Evolutionary conservation across 2,329 filamentous ascomycete genomes (phyloP).

Genomic region (Leptodontidium sp.): DNA sequence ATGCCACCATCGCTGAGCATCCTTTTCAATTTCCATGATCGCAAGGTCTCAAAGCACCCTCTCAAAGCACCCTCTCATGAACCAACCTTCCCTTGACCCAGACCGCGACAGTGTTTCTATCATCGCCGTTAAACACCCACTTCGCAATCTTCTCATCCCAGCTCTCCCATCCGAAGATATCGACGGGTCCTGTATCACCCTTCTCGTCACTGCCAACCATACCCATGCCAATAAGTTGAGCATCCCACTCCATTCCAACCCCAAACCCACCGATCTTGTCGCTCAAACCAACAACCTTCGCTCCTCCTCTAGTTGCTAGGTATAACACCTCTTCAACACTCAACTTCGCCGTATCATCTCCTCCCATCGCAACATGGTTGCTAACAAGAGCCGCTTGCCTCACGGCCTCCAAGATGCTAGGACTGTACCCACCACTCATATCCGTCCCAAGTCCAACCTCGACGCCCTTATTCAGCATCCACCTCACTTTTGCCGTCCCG

Average conservation of each 20-base stretch:
- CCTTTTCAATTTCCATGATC: background rate
- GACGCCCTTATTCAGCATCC: conserved; percentile 76
- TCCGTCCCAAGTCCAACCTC: conserved; percentile 90
- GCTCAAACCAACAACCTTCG: conserved; percentile 78
- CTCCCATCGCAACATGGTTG: conserved; percentile 70
- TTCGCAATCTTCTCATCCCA: conserved; percentile 89
- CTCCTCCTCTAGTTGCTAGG: conserved; percentile 88
- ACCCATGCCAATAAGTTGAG: conserved; percentile 77
- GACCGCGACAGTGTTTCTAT: conserved; percentile 86
- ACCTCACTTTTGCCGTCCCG: conserved; percentile 78
- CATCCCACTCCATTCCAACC: conserved; percentile 89
- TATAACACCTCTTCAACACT: conserved; percentile 88
- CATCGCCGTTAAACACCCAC: conserved; percentile 94
- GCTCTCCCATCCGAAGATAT: conserved; percentile 91
- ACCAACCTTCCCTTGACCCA: conserved; percentile 90
- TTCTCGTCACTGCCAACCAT: conserved; percentile 50
- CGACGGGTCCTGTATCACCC: conserved; percentile 69
- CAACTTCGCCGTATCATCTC: conserved; percentile 65
- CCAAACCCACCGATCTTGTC: conserved; percentile 81
- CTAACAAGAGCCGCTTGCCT: conserved; percentile 83
- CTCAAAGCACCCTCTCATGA: conserved; percentile 59
- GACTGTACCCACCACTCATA: conserved; percentile 85
- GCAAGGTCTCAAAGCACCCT: conserved; percentile 26
- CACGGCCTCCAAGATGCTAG: conserved; percentile 83
- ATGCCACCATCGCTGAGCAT: background rate